A percentile compares a stretch with the other conserved stretches of the same genome.
These are phyloP conservation scores for Sporothrix sp. DNA, from an alignment of 2,329 filamentous ascomycete species.

Conservation along the genomic window DNA sequence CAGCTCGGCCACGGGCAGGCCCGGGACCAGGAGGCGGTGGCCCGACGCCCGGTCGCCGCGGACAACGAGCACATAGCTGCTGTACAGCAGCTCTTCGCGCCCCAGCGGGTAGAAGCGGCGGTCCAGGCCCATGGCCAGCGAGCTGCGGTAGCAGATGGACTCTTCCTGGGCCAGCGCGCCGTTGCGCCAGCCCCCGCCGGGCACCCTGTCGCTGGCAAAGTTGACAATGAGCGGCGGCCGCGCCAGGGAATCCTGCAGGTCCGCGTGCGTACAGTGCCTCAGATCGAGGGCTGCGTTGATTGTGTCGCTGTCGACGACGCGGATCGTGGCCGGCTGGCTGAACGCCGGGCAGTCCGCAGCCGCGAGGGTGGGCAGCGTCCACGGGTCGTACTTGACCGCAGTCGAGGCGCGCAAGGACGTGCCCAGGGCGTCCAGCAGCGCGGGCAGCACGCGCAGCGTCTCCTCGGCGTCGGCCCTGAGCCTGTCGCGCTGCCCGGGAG, in stretches of 20 bases:
- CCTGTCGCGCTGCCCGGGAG: conserved; percentile 1
- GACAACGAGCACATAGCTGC: conserved; percentile 26
- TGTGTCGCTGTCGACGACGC: conserved; percentile 47
- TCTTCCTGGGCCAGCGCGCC: conserved; percentile 61
- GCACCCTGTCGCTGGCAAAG: conserved; percentile 47
- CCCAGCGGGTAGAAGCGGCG: conserved; percentile 20
- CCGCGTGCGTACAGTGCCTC: conserved; percentile 6
- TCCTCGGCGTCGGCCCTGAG: conserved; percentile 37
- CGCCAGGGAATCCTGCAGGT: conserved; percentile 12
- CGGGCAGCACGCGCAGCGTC: conserved; percentile 37
- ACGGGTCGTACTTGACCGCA: conserved; percentile 30
- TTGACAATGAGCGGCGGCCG: conserved; percentile 40
- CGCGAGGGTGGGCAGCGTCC: conserved; percentile 25
- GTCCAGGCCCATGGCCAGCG: conserved; percentile 40
- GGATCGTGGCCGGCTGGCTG: conserved; percentile 27
- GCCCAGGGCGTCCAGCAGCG: conserved; percentile 34
- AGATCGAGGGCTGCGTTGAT: conserved; percentile 43
- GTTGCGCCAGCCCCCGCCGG: conserved; percentile 55
- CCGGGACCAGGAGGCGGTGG: conserved; percentile 18
- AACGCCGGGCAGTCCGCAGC: conserved; percentile 34
- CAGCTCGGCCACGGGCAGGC: conserved; percentile 18
- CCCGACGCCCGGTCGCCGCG: conserved; percentile 15
- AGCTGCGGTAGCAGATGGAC: conserved; percentile 55
- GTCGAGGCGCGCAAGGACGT: conserved; percentile 28
- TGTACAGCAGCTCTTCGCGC: conserved; percentile 23